Evolutionary conservation across 176 grass and related monocot species (phyloP).

Genomic region (Aegilops speltoides): DNA sequence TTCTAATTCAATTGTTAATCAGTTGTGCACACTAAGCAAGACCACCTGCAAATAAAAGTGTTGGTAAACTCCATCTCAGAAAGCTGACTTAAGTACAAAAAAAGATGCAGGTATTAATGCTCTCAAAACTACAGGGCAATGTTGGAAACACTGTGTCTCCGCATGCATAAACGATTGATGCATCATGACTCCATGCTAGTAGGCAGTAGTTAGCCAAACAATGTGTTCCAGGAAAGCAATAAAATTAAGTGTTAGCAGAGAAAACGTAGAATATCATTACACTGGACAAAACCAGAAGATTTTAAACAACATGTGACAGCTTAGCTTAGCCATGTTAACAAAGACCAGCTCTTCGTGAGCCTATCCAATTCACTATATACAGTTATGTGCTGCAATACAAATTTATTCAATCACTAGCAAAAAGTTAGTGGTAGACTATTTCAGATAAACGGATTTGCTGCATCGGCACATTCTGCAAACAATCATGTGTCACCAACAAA

Average conservation of each 20-base stretch:
- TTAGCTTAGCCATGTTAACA: slow-evolving; percentile 12
- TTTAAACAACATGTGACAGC: background rate
- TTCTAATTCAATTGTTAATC: slow-evolving; percentile 6
- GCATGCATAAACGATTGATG: slow-evolving; percentile 4
- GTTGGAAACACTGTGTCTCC: background rate
- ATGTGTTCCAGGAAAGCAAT: background rate
- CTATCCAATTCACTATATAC: background rate
- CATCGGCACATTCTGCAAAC: background rate
- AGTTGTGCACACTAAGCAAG: slow-evolving; percentile 16
- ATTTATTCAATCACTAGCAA: background rate
- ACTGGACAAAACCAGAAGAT: slow-evolving; percentile 3
- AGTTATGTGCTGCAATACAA: background rate
- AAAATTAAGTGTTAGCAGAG: background rate
- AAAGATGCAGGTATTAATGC: background rate
- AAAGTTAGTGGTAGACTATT: slow-evolving; percentile 12
- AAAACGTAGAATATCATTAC: slow-evolving; percentile 1
- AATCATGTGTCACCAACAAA: background rate
- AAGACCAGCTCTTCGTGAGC: slow-evolving; percentile 5
- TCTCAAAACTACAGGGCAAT: background rate
- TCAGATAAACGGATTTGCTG: slow-evolving; percentile 1
- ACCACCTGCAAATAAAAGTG: slow-evolving; percentile 1
- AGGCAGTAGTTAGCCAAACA: background rate
- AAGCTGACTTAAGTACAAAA: background rate
- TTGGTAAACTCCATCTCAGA: background rate
- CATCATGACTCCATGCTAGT: slow-evolving; percentile 3